phyloP scores from a whole-genome alignment of 768 basidiomycete species.

The Rhodotorula toruloides region DNA sequence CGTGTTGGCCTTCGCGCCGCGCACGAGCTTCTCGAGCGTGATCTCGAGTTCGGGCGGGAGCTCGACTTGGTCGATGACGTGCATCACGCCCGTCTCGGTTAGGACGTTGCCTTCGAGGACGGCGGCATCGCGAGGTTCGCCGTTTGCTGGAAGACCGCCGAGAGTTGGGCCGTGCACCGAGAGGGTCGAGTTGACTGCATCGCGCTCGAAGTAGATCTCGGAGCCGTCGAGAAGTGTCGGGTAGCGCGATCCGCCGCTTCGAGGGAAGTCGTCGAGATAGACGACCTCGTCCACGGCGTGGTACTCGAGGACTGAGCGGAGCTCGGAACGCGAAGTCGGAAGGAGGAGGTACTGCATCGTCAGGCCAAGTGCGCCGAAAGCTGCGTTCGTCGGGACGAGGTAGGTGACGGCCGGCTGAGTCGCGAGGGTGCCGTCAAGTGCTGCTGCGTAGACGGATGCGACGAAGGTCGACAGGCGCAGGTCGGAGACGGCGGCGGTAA shows the following conservation, averaged over 20 bases:
- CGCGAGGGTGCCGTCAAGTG: constrained; percentile 64
- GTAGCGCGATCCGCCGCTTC: constrained; percentile 53
- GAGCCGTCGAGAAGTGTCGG: constrained; percentile 70
- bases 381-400: constrained; percentile 81
- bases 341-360: constrained; percentile 80
- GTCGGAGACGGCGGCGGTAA: constrained; percentile 65
- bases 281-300: constrained; percentile 72
- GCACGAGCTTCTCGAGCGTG: constrained; percentile 78
- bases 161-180: constrained; percentile 37
- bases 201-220: constrained; percentile 64
- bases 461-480: constrained; percentile 87
- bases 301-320: constrained; percentile 79
- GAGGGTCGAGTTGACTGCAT: constrained; percentile 30
- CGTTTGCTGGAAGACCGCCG: constrained; percentile 45
- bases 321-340: constrained; percentile 64
- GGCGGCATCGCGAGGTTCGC: constrained; percentile 45
- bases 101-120: constrained; percentile 56
- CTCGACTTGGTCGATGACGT: constrained; percentile 59
- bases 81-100: constrained; percentile 83
- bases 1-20: constrained; percentile 78
- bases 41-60: constrained; percentile 73
- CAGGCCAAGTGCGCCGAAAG: constrained; percentile 81
- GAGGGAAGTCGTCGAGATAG: constrained; percentile 56
- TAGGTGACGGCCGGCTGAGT: constrained; percentile 65
- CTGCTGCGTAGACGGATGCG: constrained; percentile 80